Conservation (phyloP, 495 filamentous ascomycete genomes). For the Eremomyces bilateralis region DNA sequence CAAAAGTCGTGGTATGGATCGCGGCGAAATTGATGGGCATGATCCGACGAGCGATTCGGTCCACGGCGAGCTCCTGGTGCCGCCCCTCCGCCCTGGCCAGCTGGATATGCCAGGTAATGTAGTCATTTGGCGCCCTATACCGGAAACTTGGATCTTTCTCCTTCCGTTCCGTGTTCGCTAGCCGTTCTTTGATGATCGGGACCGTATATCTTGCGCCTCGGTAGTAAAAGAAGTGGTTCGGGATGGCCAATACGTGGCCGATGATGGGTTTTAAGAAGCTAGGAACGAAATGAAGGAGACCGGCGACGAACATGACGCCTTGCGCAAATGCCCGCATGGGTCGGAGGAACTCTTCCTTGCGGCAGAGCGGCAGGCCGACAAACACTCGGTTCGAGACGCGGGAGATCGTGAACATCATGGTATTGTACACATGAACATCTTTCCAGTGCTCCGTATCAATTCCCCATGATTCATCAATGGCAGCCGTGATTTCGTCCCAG, state of each 20-base stretch:
- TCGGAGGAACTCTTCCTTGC: conserved; percentile 5
- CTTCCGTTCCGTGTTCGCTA: neutral
- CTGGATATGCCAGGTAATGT: neutral
- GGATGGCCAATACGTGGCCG: conserved; percentile 7
- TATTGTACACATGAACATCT: conserved; percentile 22
- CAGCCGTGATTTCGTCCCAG: conserved; percentile 20
- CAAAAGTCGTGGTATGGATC: conserved; percentile 7
- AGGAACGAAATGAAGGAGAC: neutral
- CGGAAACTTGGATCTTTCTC: neutral
- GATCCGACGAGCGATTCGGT: neutral
- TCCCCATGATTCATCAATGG: neutral
- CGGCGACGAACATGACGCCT: neutral
- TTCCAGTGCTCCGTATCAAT: conserved; percentile 12
- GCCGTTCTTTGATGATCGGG: conserved; percentile 2
- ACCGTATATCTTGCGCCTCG: neutral
- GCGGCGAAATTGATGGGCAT: conserved; percentile 8
- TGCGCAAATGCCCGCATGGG: neutral
- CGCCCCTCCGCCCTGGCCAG: conserved; percentile 1
- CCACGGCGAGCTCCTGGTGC: conserved; percentile 1
- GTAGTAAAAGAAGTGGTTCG: conserved; percentile 1
- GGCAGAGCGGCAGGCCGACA: conserved; percentile 6
- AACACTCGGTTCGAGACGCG: conserved; percentile 19
- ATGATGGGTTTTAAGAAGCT: conserved; percentile 2
- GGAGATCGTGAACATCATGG: conserved; percentile 10
- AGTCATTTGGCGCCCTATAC: conserved; percentile 1